Base-by-base conservation (phyloP, 2,329 filamentous ascomycete species). In the Dissoconium aciculare region DNA sequence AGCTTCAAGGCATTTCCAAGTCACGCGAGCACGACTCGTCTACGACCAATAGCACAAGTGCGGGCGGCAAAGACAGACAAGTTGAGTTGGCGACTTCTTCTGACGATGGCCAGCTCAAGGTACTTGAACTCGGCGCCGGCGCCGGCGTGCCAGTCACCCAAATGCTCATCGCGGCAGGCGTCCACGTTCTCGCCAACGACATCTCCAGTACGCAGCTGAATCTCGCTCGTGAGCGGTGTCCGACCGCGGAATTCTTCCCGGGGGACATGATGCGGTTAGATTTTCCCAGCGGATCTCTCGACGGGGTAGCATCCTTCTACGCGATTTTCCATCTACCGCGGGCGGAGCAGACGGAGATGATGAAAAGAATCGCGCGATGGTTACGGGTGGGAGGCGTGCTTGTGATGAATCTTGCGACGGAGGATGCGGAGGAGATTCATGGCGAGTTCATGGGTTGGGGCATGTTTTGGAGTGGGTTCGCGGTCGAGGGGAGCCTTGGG, bases 121-220 rank as follows among this genome's bases (percentile, higher is more conserved):
- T 60, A 11, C 53, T 61, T 4, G 58, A 61, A 34, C 41, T 61
- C 17, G 58, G 59, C 32, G 60, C 56, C 34, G 58, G 58, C 17
- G 49, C 56, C 15, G 57, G 58, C 4, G 36, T 56, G 1, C 57
- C 57, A 6, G 36, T 42, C 9, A 41, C 42, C 1, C 34, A 37
- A 12, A 36, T 43, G 24, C 44, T 53, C 14, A 37, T 49, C 19
- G 30, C 40, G 13, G 31, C 24, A 9, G 41, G 41, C 30, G 37
- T 37, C 5, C 29, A 10, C 32, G 46, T 47, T 1, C 19, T 37
- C 8, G 43, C 37, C 2, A 46, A 46, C 34, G 45, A 46, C 29
- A 44, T 47, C 23, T 47, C 45, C 3, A 11, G 27, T 3, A 29
- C 23, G 17, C 43, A 48, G 30, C 27, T 45, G 21, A 16, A 31